Percentiles rank a stretch among this genome's conserved stretches.
phyloP scores from a whole-genome alignment of 2,329 filamentous ascomycete species.

The Alternaria hordeiaustralica region DNA sequence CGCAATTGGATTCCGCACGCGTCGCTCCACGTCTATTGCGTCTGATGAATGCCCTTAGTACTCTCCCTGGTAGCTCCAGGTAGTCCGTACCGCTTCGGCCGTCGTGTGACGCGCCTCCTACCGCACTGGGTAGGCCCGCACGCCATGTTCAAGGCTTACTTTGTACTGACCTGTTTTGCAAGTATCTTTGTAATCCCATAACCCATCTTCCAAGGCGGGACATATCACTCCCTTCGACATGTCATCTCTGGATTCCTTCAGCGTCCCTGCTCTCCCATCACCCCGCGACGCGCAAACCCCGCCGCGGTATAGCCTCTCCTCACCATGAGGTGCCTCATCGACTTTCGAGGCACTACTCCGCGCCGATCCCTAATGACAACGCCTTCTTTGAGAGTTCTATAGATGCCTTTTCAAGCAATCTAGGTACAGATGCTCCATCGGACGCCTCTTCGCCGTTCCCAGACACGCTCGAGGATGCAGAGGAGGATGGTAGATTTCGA shows the following conservation, averaged over 20 bases:
- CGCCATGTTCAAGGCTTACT: neutral
- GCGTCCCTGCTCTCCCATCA: neutral
- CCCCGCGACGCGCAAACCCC: neutral
- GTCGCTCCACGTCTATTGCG: slow-evolving; percentile 9
- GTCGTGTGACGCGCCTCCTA: slow-evolving; percentile 20
- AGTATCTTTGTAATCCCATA: neutral
- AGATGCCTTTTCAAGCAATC: neutral
- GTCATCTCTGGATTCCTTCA: neutral
- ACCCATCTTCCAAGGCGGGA: neutral
- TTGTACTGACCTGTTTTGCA: neutral
- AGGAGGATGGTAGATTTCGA: slow-evolving; percentile 9
- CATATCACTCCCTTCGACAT: neutral
- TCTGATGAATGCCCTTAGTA: slow-evolving; percentile 49
- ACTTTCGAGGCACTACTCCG: neutral
- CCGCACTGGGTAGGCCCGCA: slow-evolving; percentile 18
- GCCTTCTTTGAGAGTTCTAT: neutral
- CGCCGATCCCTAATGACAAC: neutral
- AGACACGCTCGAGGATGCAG: neutral
- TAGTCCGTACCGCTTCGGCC: slow-evolving; percentile 35
- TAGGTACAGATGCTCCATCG: neutral
- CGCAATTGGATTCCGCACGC: slow-evolving; percentile 24
- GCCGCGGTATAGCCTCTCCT: neutral
- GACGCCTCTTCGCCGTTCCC: neutral
- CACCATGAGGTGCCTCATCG: slow-evolving; percentile 8
- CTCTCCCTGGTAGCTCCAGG: slow-evolving; percentile 41